Evolutionary conservation across 2,329 filamentous ascomycete genomes (phyloP).

Genomic region (Davidsoniella australis): DNA sequence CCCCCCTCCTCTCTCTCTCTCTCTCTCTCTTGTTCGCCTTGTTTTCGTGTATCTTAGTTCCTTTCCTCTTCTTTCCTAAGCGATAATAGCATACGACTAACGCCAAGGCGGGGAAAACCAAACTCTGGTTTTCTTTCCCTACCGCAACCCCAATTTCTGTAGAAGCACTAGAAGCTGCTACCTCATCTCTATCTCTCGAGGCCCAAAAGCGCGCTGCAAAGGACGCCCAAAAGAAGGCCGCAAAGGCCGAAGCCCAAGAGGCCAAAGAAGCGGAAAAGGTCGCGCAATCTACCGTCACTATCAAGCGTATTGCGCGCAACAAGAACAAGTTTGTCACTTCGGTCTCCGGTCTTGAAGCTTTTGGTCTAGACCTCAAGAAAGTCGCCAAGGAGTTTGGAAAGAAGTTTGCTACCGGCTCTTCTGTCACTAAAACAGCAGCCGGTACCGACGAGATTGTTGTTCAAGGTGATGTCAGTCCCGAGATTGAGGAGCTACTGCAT

Average conservation of each 20-base stretch:
- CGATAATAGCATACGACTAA: too few species aligned
- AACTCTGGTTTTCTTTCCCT: neutral
- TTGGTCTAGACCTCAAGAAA: slow-evolving; percentile 88
- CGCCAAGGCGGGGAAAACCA: too few species aligned
- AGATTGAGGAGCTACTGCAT: slow-evolving; percentile 77
- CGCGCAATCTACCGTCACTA: slow-evolving; percentile 65
- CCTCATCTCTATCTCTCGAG: slow-evolving; percentile 71
- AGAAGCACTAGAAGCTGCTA: slow-evolving; percentile 71
- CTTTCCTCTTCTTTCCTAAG: too few species aligned
- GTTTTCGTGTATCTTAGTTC: neutral
- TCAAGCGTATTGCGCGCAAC: slow-evolving; percentile 95
- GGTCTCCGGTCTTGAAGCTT: slow-evolving; percentile 76
- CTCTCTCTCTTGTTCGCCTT: neutral
- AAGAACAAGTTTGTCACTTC: slow-evolving; percentile 95
- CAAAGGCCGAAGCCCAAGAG: slow-evolving; percentile 79
- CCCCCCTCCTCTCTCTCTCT: too few species aligned
- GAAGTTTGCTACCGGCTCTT: slow-evolving; percentile 91
- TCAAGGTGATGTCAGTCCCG: slow-evolving; percentile 89
- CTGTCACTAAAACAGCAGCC: slow-evolving; percentile 73
- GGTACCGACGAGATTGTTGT: slow-evolving; percentile 94
- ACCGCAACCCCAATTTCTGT: slow-evolving; percentile 2
- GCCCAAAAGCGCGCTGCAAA: slow-evolving; percentile 91
- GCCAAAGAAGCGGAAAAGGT: slow-evolving; percentile 68
- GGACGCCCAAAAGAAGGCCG: slow-evolving; percentile 91
- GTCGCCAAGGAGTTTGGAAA: slow-evolving; percentile 88